A percentile compares a stretch with the other conserved stretches of the same genome.
phyloP scores from a whole-genome alignment of 352 stramenopile genomes.

The Pythium plurisporium region DNA sequence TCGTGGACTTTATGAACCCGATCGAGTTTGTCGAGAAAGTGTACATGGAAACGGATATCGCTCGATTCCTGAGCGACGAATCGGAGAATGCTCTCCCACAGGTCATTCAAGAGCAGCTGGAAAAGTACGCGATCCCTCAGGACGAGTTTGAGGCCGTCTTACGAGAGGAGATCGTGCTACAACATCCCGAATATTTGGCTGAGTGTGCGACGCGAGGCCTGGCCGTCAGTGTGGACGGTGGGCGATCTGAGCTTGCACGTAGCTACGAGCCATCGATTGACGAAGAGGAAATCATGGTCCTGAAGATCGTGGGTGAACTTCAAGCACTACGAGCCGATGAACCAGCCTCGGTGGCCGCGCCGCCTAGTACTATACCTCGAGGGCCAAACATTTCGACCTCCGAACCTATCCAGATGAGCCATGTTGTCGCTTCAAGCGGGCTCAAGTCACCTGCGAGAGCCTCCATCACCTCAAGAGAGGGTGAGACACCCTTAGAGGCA shows the following conservation, averaged over 20 bases:
- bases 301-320: background rate
- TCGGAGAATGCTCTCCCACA: background rate
- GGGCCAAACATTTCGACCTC: background rate
- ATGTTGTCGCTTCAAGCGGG: background rate
- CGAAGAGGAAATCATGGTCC: background rate
- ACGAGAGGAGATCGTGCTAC: conserved; percentile 3
- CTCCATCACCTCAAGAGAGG: no score
- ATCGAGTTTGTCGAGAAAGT: conserved; percentile 19
- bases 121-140: conserved; percentile 8
- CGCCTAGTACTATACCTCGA: background rate
- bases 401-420: background rate
- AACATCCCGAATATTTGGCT: background rate
- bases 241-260: background rate
- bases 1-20: conserved; percentile 24
- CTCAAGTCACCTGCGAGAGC: no score
- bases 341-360: background rate
- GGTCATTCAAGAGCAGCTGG: conserved; percentile 2
- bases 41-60: conserved; percentile 17
- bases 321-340: background rate
- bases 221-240: background rate
- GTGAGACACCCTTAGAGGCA: background rate
- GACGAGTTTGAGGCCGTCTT: conserved; percentile 23
- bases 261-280: background rate
- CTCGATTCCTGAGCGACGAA: conserved; percentile 3
- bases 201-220: background rate